A percentile compares a stretch with the other conserved stretches of the same genome.
phyloP scores from a whole-genome alignment of 441 rosid genomes.

The Biscutella laevigata region DNA sequence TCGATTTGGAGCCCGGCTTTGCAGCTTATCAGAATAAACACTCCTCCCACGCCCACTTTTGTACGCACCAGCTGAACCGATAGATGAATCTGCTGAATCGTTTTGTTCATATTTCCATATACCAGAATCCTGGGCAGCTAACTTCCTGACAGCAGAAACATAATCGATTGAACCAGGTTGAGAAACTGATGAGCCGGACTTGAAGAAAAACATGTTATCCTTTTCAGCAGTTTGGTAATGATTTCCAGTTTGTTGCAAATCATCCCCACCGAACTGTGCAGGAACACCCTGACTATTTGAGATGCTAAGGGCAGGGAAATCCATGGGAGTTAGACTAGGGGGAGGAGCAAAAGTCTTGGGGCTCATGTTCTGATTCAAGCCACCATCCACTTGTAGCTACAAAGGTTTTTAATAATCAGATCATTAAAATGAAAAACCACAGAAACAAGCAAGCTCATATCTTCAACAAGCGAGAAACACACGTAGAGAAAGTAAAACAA shows the following conservation, averaged over 20 bases:
- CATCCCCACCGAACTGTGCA: conserved; percentile 63
- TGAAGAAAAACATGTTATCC: conserved; percentile 60
- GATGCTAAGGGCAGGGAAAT: conserved; percentile 68
- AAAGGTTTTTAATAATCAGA: conserved; percentile 16
- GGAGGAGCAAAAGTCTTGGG: conserved; percentile 52
- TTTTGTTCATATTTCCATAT: conserved; percentile 77
- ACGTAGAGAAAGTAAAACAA: not conserved
- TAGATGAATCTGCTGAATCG: conserved; percentile 55
- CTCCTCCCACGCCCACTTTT: conserved; percentile 60
- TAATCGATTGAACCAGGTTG: conserved; percentile 61
- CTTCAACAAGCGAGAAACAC: not conserved
- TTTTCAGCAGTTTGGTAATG: conserved; percentile 55
- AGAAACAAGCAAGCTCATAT: not conserved
- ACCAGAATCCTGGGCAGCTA: conserved; percentile 74
- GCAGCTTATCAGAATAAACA: conserved; percentile 52
- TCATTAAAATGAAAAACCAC: conserved; percentile 2
- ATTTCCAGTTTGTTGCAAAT: conserved; percentile 47
- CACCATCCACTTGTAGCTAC: conserved; percentile 85
- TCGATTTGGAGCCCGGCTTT: conserved; percentile 53
- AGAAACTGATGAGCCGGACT: conserved; percentile 46
- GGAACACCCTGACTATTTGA: conserved; percentile 49
- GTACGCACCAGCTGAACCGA: conserved; percentile 62
- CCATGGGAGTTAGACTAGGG: conserved; percentile 67
- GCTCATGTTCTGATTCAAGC: conserved; percentile 56
- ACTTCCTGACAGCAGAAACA: conserved; percentile 84